Evolutionary conservation across 2,329 filamentous ascomycete species (phyloP).

Genomic region (Alternaria viburni): DNA sequence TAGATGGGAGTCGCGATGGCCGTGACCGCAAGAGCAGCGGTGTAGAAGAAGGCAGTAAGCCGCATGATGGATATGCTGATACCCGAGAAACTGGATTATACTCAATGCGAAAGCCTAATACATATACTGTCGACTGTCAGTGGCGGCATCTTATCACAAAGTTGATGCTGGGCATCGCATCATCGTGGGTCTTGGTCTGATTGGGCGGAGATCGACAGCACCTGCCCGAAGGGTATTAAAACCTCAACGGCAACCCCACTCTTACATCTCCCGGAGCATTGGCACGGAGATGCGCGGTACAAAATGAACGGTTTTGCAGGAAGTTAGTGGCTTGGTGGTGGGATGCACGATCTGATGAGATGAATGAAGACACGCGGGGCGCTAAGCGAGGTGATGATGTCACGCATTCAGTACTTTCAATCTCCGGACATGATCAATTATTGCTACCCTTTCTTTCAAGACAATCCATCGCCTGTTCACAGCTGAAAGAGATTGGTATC

Average conservation of each 20-base stretch:
- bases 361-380: background rate
- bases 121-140: background rate
- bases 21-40: constrained; percentile 9
- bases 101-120: background rate
- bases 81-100: background rate
- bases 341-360: background rate
- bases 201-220: constrained; percentile 10
- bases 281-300: background rate
- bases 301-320: background rate
- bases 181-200: constrained; percentile 1
- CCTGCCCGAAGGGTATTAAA: constrained; percentile 10
- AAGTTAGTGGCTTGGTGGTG: background rate
- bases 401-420: background rate
- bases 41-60: constrained; percentile 9
- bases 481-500: background rate
- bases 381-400: background rate
- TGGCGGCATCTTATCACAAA: background rate
- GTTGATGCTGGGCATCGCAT: constrained; percentile 8
- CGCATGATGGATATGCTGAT: constrained; percentile 6
- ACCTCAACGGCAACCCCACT: background rate
- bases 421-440: background rate
- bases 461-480: background rate
- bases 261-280: background rate
- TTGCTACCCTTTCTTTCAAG: background rate
- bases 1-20: constrained; percentile 10